Percentiles rank a stretch among this genome's conserved stretches.
Conservation (phyloP, 1,284 basidiomycete genomes). For the Crepidotus sp. region DNA sequence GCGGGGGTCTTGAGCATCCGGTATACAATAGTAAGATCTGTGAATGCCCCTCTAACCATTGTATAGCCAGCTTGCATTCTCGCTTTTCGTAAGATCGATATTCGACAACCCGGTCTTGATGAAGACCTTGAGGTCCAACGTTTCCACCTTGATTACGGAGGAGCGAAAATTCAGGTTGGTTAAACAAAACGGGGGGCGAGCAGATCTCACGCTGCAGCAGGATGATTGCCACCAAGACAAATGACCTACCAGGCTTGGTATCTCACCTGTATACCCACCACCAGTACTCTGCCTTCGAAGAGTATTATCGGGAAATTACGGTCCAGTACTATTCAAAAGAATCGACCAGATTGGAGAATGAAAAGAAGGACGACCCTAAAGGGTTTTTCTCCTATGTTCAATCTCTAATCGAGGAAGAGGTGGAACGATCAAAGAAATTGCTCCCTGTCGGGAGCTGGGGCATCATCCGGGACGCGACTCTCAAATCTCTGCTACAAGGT, state of each 20-base stretch:
- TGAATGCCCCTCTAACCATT: slow-evolving; percentile 5
- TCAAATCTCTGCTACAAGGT: slow-evolving; percentile 46
- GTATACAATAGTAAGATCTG: slow-evolving; percentile 25
- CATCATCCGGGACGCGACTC: slow-evolving; percentile 40
- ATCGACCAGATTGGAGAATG: slow-evolving; percentile 31
- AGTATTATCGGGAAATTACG: slow-evolving; percentile 41
- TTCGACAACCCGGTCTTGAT: slow-evolving; percentile 42
- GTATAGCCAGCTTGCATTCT: slow-evolving; percentile 44
- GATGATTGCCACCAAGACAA: not conserved
- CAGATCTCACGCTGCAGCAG: not conserved
- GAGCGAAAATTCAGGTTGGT: slow-evolving; percentile 45
- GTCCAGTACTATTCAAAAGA: slow-evolving; percentile 45
- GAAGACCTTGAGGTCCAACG: slow-evolving; percentile 37
- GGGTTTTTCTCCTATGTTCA: slow-evolving; percentile 48
- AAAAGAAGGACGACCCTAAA: slow-evolving; percentile 36
- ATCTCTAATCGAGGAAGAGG: slow-evolving; percentile 46
- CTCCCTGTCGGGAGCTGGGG: slow-evolving; percentile 44
- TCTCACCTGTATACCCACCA: slow-evolving; percentile 45
- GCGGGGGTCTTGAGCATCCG: slow-evolving; percentile 31
- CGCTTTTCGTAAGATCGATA: slow-evolving; percentile 40
- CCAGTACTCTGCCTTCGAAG: slow-evolving; percentile 50
- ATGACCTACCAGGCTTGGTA: slow-evolving; percentile 30
- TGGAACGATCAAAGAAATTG: slow-evolving; percentile 40
- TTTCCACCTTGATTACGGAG: slow-evolving; percentile 45
- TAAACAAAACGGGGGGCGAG: not conserved